These are phyloP conservation scores for Ensete ventricosum DNA, from an alignment of 176 grass and related monocot genomes.

Conservation along the genomic window DNA sequence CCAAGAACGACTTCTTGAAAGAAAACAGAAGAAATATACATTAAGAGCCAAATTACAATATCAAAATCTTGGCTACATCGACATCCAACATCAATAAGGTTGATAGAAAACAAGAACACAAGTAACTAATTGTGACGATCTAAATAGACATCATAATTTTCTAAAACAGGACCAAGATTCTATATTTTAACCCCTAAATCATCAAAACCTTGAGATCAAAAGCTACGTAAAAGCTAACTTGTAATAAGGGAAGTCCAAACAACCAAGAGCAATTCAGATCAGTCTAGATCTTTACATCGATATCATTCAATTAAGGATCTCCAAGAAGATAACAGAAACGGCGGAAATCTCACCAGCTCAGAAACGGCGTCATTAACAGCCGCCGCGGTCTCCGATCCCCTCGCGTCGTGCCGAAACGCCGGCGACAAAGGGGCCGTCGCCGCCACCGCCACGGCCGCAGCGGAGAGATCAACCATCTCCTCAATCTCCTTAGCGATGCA, in stretches of 20 bases:
- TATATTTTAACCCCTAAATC: not conserved
- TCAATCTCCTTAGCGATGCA: constrained; percentile 21
- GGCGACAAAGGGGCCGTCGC: constrained; percentile 11
- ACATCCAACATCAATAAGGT: too few relatives aligned
- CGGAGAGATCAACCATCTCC: constrained; percentile 21
- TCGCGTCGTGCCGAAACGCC: not conserved
- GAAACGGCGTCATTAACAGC: constrained; percentile 29
- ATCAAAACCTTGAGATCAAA: not conserved
- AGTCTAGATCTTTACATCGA: not conserved
- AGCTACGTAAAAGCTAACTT: too few relatives aligned
- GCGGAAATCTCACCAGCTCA: constrained; percentile 39
- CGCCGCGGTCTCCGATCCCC: not conserved
- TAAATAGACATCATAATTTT: too few relatives aligned
- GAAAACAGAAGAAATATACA: too few relatives aligned
- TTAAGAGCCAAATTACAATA: too few relatives aligned
- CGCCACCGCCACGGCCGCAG: constrained; percentile 20
- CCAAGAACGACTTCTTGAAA: too few relatives aligned
- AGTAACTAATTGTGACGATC: too few relatives aligned
- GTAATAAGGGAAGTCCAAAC: too few relatives aligned
- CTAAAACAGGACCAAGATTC: too few relatives aligned
- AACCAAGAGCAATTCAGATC: too few relatives aligned
- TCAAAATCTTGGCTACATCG: too few relatives aligned
- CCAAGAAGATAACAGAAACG: not conserved
- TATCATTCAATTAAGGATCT: not conserved
- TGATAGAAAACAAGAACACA: too few relatives aligned